Evolutionary conservation across 495 filamentous ascomycete species (phyloP).

Genomic region (Penicillium waksmanii): DNA sequence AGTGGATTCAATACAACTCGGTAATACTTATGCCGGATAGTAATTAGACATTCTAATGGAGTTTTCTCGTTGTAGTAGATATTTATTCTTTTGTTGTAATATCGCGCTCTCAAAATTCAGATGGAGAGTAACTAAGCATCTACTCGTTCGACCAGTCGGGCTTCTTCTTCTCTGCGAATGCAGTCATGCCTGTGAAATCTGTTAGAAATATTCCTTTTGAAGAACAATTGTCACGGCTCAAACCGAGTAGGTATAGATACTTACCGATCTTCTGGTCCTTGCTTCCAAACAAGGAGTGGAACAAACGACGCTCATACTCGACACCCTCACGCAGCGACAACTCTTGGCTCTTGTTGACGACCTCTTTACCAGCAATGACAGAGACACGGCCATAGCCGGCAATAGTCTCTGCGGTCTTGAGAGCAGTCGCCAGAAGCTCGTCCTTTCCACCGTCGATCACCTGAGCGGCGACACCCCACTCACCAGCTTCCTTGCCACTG

Average conservation of each 20-base stretch:
- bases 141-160: conserved; percentile 87
- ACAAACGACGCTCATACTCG: conserved; percentile 90
- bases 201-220: conserved; percentile 20
- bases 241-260: conserved; percentile 20
- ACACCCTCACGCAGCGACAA: conserved; percentile 82
- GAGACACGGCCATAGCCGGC: conserved; percentile 78
- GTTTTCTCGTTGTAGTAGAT: background rate
- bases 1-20: background rate
- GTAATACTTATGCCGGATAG: background rate
- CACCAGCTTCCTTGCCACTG: conserved; percentile 75
- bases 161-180: conserved; percentile 94
- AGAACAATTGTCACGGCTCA: background rate
- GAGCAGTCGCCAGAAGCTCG: conserved; percentile 73
- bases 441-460: conserved; percentile 77
- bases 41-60: background rate
- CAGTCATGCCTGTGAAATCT: conserved; percentile 70
- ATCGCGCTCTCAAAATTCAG: background rate
- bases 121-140: conserved; percentile 1
- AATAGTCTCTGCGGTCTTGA: conserved; percentile 87
- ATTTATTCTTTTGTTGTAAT: background rate
- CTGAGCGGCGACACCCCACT: conserved; percentile 88
- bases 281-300: conserved; percentile 90
- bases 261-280: conserved; percentile 93
- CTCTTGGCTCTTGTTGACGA: conserved; percentile 96
- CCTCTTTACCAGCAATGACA: conserved; percentile 93